Conservation (phyloP, 2,329 filamentous ascomycete genomes). For the Alternaria dauci region DNA sequence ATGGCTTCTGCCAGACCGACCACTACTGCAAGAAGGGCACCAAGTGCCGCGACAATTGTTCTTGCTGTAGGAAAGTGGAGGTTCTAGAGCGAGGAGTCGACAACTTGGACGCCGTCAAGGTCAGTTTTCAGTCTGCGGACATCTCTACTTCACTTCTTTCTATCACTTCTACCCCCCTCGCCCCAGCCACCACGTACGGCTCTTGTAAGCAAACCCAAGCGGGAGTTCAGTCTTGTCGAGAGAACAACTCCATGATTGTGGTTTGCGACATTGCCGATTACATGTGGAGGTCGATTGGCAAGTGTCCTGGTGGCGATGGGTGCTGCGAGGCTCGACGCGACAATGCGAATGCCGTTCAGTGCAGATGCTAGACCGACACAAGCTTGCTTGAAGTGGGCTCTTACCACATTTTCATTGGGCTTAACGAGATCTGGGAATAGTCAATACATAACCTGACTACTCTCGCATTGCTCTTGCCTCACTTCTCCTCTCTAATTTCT, state of each 20-base stretch:
- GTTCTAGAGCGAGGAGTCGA: not conserved
- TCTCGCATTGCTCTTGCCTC: not conserved
- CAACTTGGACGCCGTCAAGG: not conserved
- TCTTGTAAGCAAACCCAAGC: not conserved
- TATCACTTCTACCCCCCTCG: not conserved
- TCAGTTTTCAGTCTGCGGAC: not conserved
- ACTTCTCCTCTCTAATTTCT: not conserved
- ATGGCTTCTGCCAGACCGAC: slow-evolving; percentile 23
- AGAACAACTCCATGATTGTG: slow-evolving; percentile 4
- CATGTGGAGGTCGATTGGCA: slow-evolving; percentile 2
- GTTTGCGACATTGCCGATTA: slow-evolving; percentile 11
- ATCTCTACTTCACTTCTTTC: not conserved
- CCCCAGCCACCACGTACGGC: not conserved
- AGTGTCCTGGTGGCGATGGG: not conserved
- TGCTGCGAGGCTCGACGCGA: slow-evolving; percentile 5
- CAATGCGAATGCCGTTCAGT: slow-evolving; percentile 5
- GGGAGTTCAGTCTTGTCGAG: slow-evolving; percentile 6
- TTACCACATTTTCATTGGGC: not conserved
- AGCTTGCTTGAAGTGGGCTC: not conserved
- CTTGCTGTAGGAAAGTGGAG: slow-evolving; percentile 16
- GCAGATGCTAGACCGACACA: not conserved
- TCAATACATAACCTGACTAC: not conserved
- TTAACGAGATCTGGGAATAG: not conserved
- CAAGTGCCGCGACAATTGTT: slow-evolving; percentile 20
- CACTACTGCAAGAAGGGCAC: slow-evolving; percentile 17